These are phyloP conservation scores for Solanum sitiens DNA, from an alignment of 257 asterid species.

Conservation along the genomic window DNA sequence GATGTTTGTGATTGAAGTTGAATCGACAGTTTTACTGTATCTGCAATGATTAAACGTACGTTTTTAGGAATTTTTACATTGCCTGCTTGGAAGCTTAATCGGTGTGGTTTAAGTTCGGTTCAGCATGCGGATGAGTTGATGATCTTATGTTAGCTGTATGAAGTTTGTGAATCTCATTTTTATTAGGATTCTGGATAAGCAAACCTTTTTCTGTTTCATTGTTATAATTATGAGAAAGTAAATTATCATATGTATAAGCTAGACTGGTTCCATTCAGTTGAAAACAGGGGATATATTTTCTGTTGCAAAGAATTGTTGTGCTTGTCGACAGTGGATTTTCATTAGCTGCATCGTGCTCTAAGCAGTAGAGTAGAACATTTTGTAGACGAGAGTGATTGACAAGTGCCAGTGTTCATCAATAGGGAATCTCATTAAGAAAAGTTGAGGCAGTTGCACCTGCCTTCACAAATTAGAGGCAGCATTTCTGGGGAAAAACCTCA, in stretches of 20 bases:
- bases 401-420: neutral
- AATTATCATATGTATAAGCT: neutral
- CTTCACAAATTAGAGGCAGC: neutral
- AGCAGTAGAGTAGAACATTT: neutral
- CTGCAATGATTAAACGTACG: neutral
- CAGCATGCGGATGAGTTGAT: neutral
- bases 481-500: neutral
- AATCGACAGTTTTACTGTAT: neutral
- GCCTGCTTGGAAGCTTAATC: neutral
- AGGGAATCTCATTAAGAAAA: neutral
- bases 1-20: neutral
- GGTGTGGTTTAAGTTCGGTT: neutral
- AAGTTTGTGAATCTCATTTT: neutral
- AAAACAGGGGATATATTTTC: neutral
- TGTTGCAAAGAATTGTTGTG: neutral
- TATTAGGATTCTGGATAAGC: neutral
- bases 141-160: neutral
- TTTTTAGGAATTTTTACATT: neutral
- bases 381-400: neutral
- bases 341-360: neutral
- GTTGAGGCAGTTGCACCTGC: neutral
- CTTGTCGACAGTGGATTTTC: neutral
- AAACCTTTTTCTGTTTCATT: neutral
- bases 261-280: neutral
- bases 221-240: neutral